Evolutionary conservation across 306 rosid genomes (phyloP).

Genomic region (Lotus japonicus): DNA sequence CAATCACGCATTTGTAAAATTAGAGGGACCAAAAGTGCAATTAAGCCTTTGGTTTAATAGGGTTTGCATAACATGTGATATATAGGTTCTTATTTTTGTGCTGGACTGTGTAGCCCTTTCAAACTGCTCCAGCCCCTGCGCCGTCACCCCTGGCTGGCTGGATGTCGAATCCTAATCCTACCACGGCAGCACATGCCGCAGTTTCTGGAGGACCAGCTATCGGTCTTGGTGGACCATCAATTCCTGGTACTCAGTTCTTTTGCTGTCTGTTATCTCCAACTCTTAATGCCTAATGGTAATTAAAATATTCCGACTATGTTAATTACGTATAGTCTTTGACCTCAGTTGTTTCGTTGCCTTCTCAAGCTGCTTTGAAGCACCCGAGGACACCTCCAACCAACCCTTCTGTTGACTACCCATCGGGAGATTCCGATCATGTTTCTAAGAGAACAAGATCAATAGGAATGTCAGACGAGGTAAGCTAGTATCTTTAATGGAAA

Average conservation of each 20-base stretch:
- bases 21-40: too few relatives aligned
- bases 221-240: constrained; percentile 90
- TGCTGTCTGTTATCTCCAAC: constrained; percentile 7
- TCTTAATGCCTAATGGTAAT: constrained; percentile 6
- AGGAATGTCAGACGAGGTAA: constrained; percentile 87
- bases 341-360: constrained; percentile 16
- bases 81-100: constrained; percentile 19
- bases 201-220: constrained; percentile 88
- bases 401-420: constrained; percentile 83
- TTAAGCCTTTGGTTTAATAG: neutral
- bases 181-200: constrained; percentile 73
- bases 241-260: constrained; percentile 59
- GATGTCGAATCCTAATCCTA: constrained; percentile 95
- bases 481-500: constrained; percentile 7
- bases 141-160: constrained; percentile 89
- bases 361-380: constrained; percentile 79
- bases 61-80: constrained; percentile 23
- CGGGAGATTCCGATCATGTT: constrained; percentile 86
- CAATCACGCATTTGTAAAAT: too few relatives aligned
- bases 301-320: neutral
- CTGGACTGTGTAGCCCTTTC: constrained; percentile 65
- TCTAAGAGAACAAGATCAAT: constrained; percentile 80
- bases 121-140: constrained; percentile 62
- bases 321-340: constrained; percentile 7
- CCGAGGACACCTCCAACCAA: constrained; percentile 96